Percentiles rank a stretch among this genome's conserved stretches.
Evolutionary conservation across 352 stramenopile genomes (phyloP).

Genomic region (Globisporangium nunn): DNA sequence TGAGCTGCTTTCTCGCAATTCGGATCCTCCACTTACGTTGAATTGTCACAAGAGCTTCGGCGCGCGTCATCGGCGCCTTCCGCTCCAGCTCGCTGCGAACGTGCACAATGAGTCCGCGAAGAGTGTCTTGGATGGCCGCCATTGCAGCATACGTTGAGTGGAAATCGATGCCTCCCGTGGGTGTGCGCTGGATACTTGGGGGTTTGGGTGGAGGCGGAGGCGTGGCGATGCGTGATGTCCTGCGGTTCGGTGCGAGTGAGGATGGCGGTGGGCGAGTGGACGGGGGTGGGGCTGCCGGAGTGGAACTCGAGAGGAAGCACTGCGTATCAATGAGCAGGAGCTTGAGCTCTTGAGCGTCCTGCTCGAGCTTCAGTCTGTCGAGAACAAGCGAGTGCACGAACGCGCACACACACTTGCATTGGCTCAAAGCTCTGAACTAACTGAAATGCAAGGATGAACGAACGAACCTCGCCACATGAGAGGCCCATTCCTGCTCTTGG

Average conservation of each 20-base stretch:
- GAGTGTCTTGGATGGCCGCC: conserved; percentile 27
- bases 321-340: conserved; percentile 47
- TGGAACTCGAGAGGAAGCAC: conserved; percentile 14
- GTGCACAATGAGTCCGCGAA: conserved; percentile 33
- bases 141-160: conserved; percentile 28
- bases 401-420: background rate
- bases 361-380: conserved; percentile 52
- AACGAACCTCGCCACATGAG: conserved; percentile 40
- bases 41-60: conserved; percentile 58
- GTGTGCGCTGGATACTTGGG: background rate
- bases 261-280: background rate
- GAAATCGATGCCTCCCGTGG: conserved; percentile 29
- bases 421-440: background rate
- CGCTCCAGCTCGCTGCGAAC: conserved; percentile 41
- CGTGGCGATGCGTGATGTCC: background rate
- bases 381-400: background rate
- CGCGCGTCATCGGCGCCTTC: conserved; percentile 33
- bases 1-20: conserved; percentile 60
- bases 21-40: conserved; percentile 73
- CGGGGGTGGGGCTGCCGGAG: background rate
- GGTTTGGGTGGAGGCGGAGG: background rate
- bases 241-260: background rate
- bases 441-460: background rate
- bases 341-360: conserved; percentile 55
- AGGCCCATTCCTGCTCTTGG: conserved; percentile 54